Base-by-base conservation (phyloP, 306 rosid species). In the Glycine soja region DNA sequence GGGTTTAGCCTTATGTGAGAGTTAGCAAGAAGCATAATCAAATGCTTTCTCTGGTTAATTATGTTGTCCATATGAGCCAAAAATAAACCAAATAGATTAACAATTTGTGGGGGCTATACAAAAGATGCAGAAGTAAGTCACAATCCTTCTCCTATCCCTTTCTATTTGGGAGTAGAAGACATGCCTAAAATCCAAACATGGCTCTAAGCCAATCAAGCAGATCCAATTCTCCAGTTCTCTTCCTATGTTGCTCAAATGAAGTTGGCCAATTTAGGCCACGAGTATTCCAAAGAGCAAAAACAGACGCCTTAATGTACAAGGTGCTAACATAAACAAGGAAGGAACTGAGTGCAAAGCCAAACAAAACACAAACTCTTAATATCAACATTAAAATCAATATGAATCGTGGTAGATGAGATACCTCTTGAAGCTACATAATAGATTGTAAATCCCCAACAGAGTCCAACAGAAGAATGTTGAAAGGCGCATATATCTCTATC, bases 161-260 rank as follows among this genome's bases (percentile, higher is more conserved):
- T 57, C 18, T 71, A 24, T 46, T 74, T 57, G 7, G 64, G 64
- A 16, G 10, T 14, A 77, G 47, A 61, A 42, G 52, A 83, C 89
- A 34, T 86, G 82, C 98, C 98, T 94, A 97, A 81, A 94, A 94
- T 18, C 98, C 98, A 63, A 94, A 94, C 95, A 89, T 94, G 85
- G 97, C 90, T 88, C 95, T 92, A 46, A 94, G 92, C 98, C 98
- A 94, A 89, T 94, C 97, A 74, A 95, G 97, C 64, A 95, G 82
- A 87, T 95, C 99, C 74, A 91, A 75, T 36, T 95, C 97, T 53
- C 93, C 97, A 61, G 91, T 83, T 88, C 81, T 89, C 85, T 93
- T 97, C 85, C 97, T 86, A 10, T 84, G 90, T 61, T 82, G 93
- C 88, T 95, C 97, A 38, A 91, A 93, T 57, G 93, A 47, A 88